Evolutionary conservation across 805 yeast species (phyloP), one percentile per base, ranked within the genome.

Genomic region (Candida ovalis): DNA sequence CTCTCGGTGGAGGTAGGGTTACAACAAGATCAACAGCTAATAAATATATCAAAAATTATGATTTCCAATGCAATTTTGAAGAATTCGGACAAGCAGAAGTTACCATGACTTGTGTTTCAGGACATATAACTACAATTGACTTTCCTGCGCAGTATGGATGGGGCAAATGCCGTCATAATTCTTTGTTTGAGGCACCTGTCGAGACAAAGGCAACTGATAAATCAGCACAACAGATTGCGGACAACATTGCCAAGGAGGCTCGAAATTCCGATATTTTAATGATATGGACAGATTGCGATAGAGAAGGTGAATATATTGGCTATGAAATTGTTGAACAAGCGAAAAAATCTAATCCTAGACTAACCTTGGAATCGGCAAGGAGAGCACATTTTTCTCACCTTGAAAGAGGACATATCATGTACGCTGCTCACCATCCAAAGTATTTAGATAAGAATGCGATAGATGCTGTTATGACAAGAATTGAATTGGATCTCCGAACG

Each of bases 231-330:
- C 50, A 57, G 22, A 59, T 89, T 21, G 84, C 84, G 2, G 67
- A 71, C 10, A 94, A 92, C 61, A 88, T 94, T 43, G 64, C 76
- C 27, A 65, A 65, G 3, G 89, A 89, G 60, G 86, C 90, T 4
- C 64, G 82, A 37, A 60, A 59, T 18, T 78, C 88, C 4, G 78
- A 81, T 45, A 70, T 70, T 36, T 68, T 94, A 46, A 88, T 89
- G 87, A 88, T 94, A 7, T 94, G 99, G 98, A 94, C 99, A 0
- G 99, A 94, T 75, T 94, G 99, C 68, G 98, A 91, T 74, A 73
- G 97, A 33, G 98, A 91, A 63, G 98, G 98, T 1, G 98, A 91
- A 64, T 86, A 82, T 64, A 91, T 91, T 48, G 98, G 97, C 0
- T 81, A 75, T 70, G 96, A 91, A 58, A 81, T 95, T 15, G 74